Evolutionary conservation across 2,329 filamentous ascomycete species (phyloP).

Genomic region (Colletotrichum sp.): DNA sequence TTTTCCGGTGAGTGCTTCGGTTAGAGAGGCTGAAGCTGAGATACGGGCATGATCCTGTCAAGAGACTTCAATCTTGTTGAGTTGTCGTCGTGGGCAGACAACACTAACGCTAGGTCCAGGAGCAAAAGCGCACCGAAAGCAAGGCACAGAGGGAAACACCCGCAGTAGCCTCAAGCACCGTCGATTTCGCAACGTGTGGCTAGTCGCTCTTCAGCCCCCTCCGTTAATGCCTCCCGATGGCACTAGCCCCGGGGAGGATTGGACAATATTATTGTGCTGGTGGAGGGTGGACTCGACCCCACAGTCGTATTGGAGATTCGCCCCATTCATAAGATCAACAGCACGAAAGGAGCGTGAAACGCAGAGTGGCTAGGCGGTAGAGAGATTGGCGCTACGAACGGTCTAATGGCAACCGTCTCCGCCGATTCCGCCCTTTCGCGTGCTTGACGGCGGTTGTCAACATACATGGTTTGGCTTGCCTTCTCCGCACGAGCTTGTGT

Average conservation of each 20-base stretch:
- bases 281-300: conserved; percentile 2
- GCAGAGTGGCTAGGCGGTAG: background rate
- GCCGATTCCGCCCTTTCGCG: background rate
- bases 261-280: background rate
- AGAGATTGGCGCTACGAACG: background rate
- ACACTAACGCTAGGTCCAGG: background rate
- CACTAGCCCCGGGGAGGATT: background rate
- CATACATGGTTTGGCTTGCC: background rate
- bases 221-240: background rate
- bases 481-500: background rate
- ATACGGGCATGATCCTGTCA: conserved; percentile 12
- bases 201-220: background rate
- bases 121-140: background rate
- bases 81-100: background rate
- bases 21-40: background rate
- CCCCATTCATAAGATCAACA: background rate
- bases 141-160: conserved; percentile 8
- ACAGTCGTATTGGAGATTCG: background rate
- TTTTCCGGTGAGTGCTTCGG: background rate
- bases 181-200: background rate
- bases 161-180: conserved; percentile 12
- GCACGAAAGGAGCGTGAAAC: conserved; percentile 3
- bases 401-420: background rate
- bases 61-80: background rate
- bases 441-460: conserved; percentile 5